These are phyloP conservation scores for Lolium rigidum DNA, from an alignment of 176 grass and related monocot species.

Conservation along the genomic window DNA sequence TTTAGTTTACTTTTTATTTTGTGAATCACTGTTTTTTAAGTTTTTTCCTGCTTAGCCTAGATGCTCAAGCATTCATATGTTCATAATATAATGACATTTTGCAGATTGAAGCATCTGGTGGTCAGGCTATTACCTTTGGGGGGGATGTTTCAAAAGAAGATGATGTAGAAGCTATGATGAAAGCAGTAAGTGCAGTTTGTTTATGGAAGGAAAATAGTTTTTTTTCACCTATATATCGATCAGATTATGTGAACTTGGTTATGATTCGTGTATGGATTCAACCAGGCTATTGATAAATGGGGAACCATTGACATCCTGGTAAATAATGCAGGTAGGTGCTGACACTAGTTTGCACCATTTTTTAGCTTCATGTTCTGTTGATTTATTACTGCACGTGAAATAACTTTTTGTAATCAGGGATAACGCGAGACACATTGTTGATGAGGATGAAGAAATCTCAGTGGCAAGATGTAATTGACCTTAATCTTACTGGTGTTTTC, in stretches of 20 bases:
- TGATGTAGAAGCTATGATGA: slow-evolving; percentile 97
- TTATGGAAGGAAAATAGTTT: slow-evolving; percentile 30
- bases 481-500: slow-evolving; percentile 97
- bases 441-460: slow-evolving; percentile 99
- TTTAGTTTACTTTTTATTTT: neutral
- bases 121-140: slow-evolving; percentile 89
- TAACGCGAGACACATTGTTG: slow-evolving; percentile 91
- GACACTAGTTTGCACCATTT: slow-evolving; percentile 17
- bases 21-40: neutral
- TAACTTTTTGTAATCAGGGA: slow-evolving; percentile 60
- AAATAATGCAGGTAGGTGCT: slow-evolving; percentile 85
- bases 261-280: slow-evolving; percentile 35
- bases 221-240: neutral
- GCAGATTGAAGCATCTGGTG: slow-evolving; percentile 85
- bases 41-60: neutral
- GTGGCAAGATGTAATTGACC: slow-evolving; percentile 98
- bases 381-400: slow-evolving; percentile 27
- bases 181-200: slow-evolving; percentile 71
- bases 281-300: slow-evolving; percentile 86
- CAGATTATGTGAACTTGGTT: slow-evolving; percentile 17
- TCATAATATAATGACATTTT: slow-evolving; percentile 10
- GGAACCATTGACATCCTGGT: slow-evolving; percentile 95
- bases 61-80: neutral
- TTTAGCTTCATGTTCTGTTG: slow-evolving; percentile 12
- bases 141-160: slow-evolving; percentile 98